Base-by-base conservation (phyloP, 75 land plant species). In the Pinus albicaulis region DNA sequence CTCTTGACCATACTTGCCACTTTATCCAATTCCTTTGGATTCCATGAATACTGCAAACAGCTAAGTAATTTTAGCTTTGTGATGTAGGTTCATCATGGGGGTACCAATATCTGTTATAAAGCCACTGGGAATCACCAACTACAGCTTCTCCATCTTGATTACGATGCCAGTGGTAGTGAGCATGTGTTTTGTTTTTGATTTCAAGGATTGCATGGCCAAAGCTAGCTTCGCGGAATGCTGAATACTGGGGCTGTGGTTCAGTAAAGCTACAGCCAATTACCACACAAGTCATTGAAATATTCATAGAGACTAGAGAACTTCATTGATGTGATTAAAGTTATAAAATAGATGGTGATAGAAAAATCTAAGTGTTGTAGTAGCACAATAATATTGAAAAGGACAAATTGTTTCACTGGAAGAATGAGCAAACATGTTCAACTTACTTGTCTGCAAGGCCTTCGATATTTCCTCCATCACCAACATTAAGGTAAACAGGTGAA, bases 381-480 rank as follows among this genome's bases (percentile, higher is more conserved):
- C 48, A 44, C 7, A 44, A 44, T 7, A 44, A 44, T 8, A 44
- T 44, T 44, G 48, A 44, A 44, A 44, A 44, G 48, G 48, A 44
- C 10, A 44, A 41, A n/a, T n/a, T 41, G 7, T 41, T 41, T 41
- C 44, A 41, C 44, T 41, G 44, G 7, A 41, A 41, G 44, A 41
- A 41, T 41, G 44, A 41, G 44, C 44, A 44, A 44, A 5, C 48
- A 7, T 44, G 48, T 44, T 44, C 48, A 44, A 78, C 85, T 83
- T 81, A 92, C 94, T 84, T 78, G 55, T 71, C 80, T 22, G 92
- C 95, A 13, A 94, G 72, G 59, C 97, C 97, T 85, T 89, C 95
- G 13, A 80, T 41, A 73, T 94, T 94, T 55, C 97, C 97, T 66
- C 97, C 97, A 81, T 94, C 97, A 31, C 97, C 97, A 75, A 94